Evolutionary conservation across 2,329 filamentous ascomycete species (phyloP).

Genomic region (Sclerotinia trifoliorum): DNA sequence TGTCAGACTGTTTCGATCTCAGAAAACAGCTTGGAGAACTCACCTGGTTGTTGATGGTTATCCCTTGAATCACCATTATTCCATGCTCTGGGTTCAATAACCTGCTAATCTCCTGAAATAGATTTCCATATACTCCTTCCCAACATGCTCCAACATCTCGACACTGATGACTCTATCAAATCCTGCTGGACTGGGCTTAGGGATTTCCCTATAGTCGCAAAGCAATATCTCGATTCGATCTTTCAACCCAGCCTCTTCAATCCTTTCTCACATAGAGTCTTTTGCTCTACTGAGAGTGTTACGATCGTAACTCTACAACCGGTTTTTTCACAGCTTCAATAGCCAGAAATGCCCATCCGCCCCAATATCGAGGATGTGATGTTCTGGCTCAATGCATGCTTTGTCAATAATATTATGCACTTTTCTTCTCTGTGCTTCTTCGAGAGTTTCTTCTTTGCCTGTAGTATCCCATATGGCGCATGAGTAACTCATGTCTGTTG

Average conservation of each 20-base stretch:
- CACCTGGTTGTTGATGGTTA: slow-evolving; percentile 55
- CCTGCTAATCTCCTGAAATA: slow-evolving; percentile 64
- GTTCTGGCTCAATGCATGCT: slow-evolving; percentile 56
- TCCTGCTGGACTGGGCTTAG: slow-evolving; percentile 46
- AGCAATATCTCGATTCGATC: slow-evolving; percentile 60
- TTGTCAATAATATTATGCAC: slow-evolving; percentile 62
- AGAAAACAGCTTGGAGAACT: not conserved
- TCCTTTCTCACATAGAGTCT: slow-evolving; percentile 61
- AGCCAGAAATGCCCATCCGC: slow-evolving; percentile 69
- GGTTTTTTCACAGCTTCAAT: slow-evolving; percentile 63
- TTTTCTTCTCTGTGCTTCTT: slow-evolving; percentile 64
- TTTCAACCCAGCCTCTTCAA: slow-evolving; percentile 55
- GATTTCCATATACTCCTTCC: slow-evolving; percentile 59
- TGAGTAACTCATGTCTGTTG: slow-evolving; percentile 69
- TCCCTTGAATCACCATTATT: slow-evolving; percentile 69
- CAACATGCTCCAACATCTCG: slow-evolving; percentile 73
- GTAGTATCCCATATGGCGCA: slow-evolving; percentile 58
- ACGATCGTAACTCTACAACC: slow-evolving; percentile 67
- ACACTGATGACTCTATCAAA: slow-evolving; percentile 71
- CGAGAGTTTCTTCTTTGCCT: slow-evolving; percentile 50
- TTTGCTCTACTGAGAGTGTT: slow-evolving; percentile 66
- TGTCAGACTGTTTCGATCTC: not conserved
- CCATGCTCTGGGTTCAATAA: slow-evolving; percentile 61
- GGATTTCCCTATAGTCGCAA: slow-evolving; percentile 63
- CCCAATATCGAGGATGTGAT: slow-evolving; percentile 73